phyloP scores from a whole-genome alignment of 1,284 basidiomycete species.

The Schizophyllum commune region DNA sequence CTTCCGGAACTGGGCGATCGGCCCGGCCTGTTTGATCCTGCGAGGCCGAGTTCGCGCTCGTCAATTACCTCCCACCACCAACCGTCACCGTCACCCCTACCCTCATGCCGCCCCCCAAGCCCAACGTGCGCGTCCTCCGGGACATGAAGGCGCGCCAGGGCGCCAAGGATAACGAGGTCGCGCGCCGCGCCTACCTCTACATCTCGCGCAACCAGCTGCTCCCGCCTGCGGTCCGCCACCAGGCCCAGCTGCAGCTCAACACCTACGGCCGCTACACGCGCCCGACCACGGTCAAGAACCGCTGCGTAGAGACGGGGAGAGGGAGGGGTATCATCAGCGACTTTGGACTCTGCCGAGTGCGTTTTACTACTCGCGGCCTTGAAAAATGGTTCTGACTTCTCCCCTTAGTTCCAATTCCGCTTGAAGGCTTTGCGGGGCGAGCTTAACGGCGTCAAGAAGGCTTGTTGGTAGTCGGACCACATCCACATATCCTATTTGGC shows the following conservation, averaged over 20 bases:
- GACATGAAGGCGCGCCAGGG: conserved; percentile 71
- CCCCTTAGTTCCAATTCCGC: conserved; percentile 78
- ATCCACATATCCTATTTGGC: not conserved
- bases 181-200: conserved; percentile 82
- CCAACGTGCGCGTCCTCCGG: conserved; percentile 47
- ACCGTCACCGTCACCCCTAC: not conserved
- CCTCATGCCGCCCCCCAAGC: not conserved
- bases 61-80: not conserved
- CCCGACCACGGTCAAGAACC: conserved; percentile 80
- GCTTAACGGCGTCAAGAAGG: conserved; percentile 82
- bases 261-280: conserved; percentile 78
- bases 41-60: not conserved
- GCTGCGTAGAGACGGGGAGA: conserved; percentile 78
- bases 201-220: conserved; percentile 85
- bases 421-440: conserved; percentile 73
- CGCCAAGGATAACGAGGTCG: conserved; percentile 69
- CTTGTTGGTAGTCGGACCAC: conserved; percentile 64
- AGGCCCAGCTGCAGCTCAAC: conserved; percentile 94
- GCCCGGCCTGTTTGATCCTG: not conserved
- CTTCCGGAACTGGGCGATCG: not conserved
- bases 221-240: conserved; percentile 82
- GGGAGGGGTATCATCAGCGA: conserved; percentile 85
- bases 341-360: conserved; percentile 82
- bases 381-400: not conserved
- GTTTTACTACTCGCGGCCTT: conserved; percentile 19